These are phyloP conservation scores for Fragaria nilgerrensis DNA, from an alignment of 306 rosid species.

Conservation along the genomic window DNA sequence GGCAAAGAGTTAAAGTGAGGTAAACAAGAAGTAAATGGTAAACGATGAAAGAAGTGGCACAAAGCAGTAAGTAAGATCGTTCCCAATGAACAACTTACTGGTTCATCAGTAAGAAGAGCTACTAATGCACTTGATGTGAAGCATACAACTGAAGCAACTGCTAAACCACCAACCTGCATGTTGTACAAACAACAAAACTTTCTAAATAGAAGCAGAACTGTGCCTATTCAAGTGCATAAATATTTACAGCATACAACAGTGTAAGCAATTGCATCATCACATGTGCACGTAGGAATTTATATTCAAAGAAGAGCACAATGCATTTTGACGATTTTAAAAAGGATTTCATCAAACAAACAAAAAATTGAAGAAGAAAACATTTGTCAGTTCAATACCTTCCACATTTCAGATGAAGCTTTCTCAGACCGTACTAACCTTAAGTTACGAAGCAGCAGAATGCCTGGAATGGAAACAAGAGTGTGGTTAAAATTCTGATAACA, in stretches of 20 bases:
- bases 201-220: background rate
- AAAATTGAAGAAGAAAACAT: background rate
- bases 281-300: background rate
- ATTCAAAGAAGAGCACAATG: background rate
- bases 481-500: slow-evolving; percentile 4
- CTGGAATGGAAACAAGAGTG: slow-evolving; percentile 28
- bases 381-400: slow-evolving; percentile 49
- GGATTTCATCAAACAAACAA: background rate
- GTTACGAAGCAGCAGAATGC: slow-evolving; percentile 48
- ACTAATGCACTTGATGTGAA: slow-evolving; percentile 58
- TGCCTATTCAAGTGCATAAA: background rate
- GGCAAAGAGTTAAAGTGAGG: slow-evolving; percentile 27
- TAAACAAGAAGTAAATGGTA: slow-evolving; percentile 22
- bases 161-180: slow-evolving; percentile 65
- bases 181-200: slow-evolving; percentile 7
- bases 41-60: background rate
- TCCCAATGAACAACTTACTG: slow-evolving; percentile 45
- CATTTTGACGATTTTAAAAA: background rate
- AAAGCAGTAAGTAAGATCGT: background rate
- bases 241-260: background rate
- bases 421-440: slow-evolving; percentile 61
- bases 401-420: slow-evolving; percentile 64
- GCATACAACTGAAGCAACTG: slow-evolving; percentile 52
- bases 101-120: slow-evolving; percentile 56
- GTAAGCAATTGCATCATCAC: slow-evolving; percentile 2